Percentiles rank a stretch among this genome's conserved stretches.
Evolutionary conservation across 1,284 basidiomycete species (phyloP).

Genomic region (Rhizopogon hawkerae): DNA sequence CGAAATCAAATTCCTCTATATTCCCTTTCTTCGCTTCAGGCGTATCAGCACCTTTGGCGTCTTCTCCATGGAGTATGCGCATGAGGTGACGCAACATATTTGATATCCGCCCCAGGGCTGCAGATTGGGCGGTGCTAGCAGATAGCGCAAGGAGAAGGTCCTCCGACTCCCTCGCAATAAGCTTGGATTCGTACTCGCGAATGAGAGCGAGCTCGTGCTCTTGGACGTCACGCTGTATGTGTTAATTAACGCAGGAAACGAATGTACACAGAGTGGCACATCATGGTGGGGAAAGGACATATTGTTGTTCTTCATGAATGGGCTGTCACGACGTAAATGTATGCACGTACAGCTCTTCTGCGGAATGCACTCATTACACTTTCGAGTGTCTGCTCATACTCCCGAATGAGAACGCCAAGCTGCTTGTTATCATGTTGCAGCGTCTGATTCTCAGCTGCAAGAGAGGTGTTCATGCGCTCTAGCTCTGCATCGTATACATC

Average conservation of each 20-base stretch:
- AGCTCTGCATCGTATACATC: slow-evolving; percentile 93
- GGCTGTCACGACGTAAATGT: slow-evolving; percentile 4
- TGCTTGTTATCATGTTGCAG: slow-evolving; percentile 95
- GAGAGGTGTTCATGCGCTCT: slow-evolving; percentile 79
- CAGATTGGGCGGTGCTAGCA: slow-evolving; percentile 56
- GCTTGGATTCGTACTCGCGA: slow-evolving; percentile 82
- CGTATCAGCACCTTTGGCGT: slow-evolving; percentile 19
- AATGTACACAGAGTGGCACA: background rate
- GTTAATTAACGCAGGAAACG: background rate
- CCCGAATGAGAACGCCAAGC: slow-evolving; percentile 81
- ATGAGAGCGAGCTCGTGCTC: slow-evolving; percentile 87
- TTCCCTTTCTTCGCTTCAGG: slow-evolving; percentile 4
- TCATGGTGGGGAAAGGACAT: slow-evolving; percentile 1
- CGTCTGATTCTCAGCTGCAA: slow-evolving; percentile 79
- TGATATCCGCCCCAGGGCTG: slow-evolving; percentile 67
- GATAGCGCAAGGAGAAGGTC: slow-evolving; percentile 56
- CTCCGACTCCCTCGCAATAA: slow-evolving; percentile 72
- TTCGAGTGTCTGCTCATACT: slow-evolving; percentile 96
- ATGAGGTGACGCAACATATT: slow-evolving; percentile 67
- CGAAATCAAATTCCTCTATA: slow-evolving; percentile 15
- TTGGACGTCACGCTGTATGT: slow-evolving; percentile 78
- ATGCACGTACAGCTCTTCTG: slow-evolving; percentile 72
- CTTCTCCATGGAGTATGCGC: slow-evolving; percentile 70
- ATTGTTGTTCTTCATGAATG: background rate
- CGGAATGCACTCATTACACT: slow-evolving; percentile 93